These are phyloP conservation scores for Eryngium alpinum DNA, from an alignment of 140 eudicot species.

Conservation along the genomic window DNA sequence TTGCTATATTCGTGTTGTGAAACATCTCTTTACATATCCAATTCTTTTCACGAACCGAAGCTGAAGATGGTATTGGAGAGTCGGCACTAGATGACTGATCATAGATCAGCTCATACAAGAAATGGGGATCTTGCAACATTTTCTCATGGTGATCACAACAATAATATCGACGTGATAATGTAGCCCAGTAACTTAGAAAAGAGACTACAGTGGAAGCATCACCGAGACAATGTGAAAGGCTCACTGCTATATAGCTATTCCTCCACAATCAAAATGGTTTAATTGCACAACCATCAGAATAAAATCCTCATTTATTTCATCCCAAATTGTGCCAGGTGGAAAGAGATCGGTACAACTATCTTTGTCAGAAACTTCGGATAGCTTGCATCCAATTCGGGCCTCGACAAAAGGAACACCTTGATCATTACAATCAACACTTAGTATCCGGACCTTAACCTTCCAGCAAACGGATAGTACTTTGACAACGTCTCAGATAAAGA, in stretches of 20 bases:
- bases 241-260: slow-evolving; percentile 13
- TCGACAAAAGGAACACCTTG: slow-evolving; percentile 19
- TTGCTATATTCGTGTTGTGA: slow-evolving; percentile 16
- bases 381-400: slow-evolving; percentile 6
- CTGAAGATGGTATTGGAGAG: neutral
- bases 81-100: neutral
- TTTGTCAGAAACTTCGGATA: neutral
- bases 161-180: neutral
- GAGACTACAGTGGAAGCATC: slow-evolving; percentile 10
- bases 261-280: slow-evolving; percentile 20
- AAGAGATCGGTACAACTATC: neutral
- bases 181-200: slow-evolving; percentile 21
- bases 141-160: neutral
- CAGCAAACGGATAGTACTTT: slow-evolving; percentile 18
- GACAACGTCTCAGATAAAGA: slow-evolving; percentile 20
- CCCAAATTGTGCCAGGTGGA: neutral
- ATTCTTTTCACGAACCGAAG: neutral
- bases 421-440: slow-evolving; percentile 19
- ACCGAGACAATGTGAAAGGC: slow-evolving; percentile 14
- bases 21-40: slow-evolving; percentile 16
- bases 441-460: neutral
- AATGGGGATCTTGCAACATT: neutral
- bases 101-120: neutral
- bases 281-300: slow-evolving; percentile 12
- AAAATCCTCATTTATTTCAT: neutral